These are phyloP conservation scores for Blastomyces emzantsi DNA, from an alignment of 2,329 filamentous ascomycete genomes.

Conservation along the genomic window DNA sequence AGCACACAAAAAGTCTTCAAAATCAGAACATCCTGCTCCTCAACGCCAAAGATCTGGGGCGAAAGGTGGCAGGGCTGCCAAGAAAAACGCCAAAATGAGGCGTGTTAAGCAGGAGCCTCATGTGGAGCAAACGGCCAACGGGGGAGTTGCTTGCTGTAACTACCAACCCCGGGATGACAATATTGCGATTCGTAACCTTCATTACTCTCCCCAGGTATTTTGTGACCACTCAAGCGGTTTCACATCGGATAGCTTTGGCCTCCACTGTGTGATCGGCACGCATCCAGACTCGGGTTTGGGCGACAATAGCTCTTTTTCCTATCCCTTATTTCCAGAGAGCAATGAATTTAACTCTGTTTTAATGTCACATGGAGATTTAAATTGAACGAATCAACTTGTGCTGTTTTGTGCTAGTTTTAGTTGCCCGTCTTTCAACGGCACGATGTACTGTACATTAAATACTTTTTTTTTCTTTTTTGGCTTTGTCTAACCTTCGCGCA, in stretches of 20 bases:
- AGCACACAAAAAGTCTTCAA: slow-evolving; percentile 31
- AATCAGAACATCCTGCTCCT: slow-evolving; percentile 31
- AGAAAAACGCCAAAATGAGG: slow-evolving; percentile 27
- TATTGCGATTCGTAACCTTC: slow-evolving; percentile 10
- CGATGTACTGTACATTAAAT: background rate
- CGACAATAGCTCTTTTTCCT: slow-evolving; percentile 12
- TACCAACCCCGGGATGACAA: slow-evolving; percentile 6
- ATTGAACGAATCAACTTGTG: slow-evolving; percentile 11
- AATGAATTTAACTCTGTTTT: slow-evolving; percentile 12
- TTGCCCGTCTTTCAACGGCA: background rate
- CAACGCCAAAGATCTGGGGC: slow-evolving; percentile 36
- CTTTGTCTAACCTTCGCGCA: background rate
- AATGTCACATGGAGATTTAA: slow-evolving; percentile 11
- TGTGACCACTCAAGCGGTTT: background rate
- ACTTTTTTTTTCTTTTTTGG: slow-evolving; percentile 6
- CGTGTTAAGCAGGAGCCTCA: slow-evolving; percentile 22
- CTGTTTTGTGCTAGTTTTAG: slow-evolving; percentile 4
- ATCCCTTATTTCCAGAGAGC: slow-evolving; percentile 10
- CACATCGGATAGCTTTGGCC: slow-evolving; percentile 17
- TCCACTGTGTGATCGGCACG: slow-evolving; percentile 25
- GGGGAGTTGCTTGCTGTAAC: background rate
- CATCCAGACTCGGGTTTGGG: slow-evolving; percentile 20
- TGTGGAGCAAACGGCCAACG: slow-evolving; percentile 9
- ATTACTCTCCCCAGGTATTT: background rate
- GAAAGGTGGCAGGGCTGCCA: slow-evolving; percentile 33